Conservation (phyloP, 441 rosid genomes). For the Mallotus japonicus region DNA sequence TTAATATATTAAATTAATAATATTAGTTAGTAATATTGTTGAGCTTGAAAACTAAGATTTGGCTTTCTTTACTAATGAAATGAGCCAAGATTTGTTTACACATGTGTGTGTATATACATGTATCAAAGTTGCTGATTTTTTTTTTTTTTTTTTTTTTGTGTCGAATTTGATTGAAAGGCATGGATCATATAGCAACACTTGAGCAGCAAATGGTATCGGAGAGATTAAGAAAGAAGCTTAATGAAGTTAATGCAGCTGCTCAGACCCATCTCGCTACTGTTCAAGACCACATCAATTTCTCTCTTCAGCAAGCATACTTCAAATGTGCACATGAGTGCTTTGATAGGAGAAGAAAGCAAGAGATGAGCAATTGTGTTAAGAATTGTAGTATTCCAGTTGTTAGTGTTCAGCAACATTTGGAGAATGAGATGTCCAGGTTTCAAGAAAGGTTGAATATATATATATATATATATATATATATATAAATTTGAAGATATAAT, state of each 20-base stretch:
- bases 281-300: conserved; percentile 87
- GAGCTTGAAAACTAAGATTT: no score
- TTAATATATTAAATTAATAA: no score
- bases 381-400: conserved; percentile 73
- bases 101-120: no score
- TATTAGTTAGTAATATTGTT: no score
- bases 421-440: no score
- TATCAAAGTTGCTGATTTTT: no score
- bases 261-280: conserved; percentile 68
- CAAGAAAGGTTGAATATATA: no score
- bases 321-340: conserved; percentile 93
- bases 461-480: no score
- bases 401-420: conserved; percentile 42
- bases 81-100: no score
- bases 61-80: no score
- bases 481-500: no score
- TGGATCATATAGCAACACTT: conserved; percentile 20
- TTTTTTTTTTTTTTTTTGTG: no score
- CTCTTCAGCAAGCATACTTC: conserved; percentile 92
- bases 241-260: conserved; percentile 62
- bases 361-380: conserved; percentile 66
- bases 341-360: conserved; percentile 70
- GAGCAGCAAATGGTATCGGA: conserved; percentile 50
- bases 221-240: conserved; percentile 61
- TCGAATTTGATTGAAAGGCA: background rate